Evolutionary conservation across 2,329 filamentous ascomycete genomes (phyloP).

Genomic region (Byssochlamys sp.): DNA sequence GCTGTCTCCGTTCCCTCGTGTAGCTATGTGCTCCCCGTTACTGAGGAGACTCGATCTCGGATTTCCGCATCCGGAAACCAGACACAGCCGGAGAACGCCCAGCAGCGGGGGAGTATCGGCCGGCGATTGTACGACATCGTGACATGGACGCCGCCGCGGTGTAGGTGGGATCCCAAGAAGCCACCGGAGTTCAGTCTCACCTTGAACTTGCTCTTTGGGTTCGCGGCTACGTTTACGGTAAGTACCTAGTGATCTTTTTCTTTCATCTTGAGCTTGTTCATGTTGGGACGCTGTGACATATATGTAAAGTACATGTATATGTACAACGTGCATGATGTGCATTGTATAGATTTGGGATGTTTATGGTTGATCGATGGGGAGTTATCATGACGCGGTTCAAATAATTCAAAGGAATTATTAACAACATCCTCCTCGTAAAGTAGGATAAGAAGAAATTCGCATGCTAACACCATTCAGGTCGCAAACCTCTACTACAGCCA

Average conservation of each 20-base stretch:
- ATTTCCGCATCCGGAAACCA: background rate
- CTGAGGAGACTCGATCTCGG: background rate
- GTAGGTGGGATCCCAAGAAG: constrained; percentile 57
- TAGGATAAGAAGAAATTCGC: constrained; percentile 5
- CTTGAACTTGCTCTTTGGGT: constrained; percentile 59
- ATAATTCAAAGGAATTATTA: background rate
- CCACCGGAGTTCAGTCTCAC: constrained; percentile 59
- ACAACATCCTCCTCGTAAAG: background rate
- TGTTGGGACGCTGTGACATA: background rate
- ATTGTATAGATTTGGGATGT: background rate
- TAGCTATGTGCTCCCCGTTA: too few species aligned
- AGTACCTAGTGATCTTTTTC: background rate
- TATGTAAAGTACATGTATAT: background rate
- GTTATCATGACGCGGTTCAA: too few species aligned
- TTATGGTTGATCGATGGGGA: background rate
- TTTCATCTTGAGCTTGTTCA: background rate
- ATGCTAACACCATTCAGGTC: constrained; percentile 53
- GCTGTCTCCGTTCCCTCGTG: background rate
- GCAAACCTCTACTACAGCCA: constrained; percentile 77
- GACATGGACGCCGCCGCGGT: constrained; percentile 54
- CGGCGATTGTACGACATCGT: constrained; percentile 20
- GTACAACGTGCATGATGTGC: background rate
- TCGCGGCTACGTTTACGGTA: constrained; percentile 35
- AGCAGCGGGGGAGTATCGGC: background rate
- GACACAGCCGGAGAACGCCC: background rate